Evolutionary conservation across 352 stramenopile genomes (phyloP), one percentile per base, ranked within the genome.

Genomic region (Pythium periplocum): DNA sequence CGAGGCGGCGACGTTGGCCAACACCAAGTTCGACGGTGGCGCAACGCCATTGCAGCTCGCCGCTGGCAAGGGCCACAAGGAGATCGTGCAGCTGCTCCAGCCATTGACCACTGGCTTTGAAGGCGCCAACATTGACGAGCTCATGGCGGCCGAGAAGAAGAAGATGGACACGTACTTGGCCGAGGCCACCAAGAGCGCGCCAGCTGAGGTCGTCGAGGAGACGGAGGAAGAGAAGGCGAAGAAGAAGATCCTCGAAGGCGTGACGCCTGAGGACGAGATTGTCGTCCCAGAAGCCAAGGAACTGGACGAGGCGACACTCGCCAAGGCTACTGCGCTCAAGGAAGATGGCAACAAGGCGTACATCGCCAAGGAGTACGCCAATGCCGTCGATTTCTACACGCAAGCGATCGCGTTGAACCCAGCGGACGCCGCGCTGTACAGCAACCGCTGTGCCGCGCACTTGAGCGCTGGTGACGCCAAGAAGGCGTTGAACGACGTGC

Each of bases 371-470:
- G 61, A 92, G 45, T 90, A 68, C 55, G 40, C 54, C 4, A 37
- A 53, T 2, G 72, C 79, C 35, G 70, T 90, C 11, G 69, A 75
- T 4, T 48, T 72, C 0, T 92, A 92, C 71, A 70, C 82, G 30
- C 44, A 87, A 56, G 78, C 82, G 26, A 78, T 93, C 30, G 74
- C 51, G 8, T 54, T 90, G 42, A 86, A 56, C 51, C 70, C 80
- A 0, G 63, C 72, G 4, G 79, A 93, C 46, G 51, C 75, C 0
- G 67, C 83, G 50, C 61, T 93, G 6, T 93, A 89, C 61, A 90
- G 79, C 64, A 93, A 93, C 64, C 83, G 83, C n/a, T 90, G 83
- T 41, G 83, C 83, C 0, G 79, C 80, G 38, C 62, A 86, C 36
- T 51, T 90, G n/a, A 73, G 70, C 4, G 75, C 71, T 0, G 67